Conservation (phyloP, 768 basidiomycete species). For the Coprinellus micaceus region DNA sequence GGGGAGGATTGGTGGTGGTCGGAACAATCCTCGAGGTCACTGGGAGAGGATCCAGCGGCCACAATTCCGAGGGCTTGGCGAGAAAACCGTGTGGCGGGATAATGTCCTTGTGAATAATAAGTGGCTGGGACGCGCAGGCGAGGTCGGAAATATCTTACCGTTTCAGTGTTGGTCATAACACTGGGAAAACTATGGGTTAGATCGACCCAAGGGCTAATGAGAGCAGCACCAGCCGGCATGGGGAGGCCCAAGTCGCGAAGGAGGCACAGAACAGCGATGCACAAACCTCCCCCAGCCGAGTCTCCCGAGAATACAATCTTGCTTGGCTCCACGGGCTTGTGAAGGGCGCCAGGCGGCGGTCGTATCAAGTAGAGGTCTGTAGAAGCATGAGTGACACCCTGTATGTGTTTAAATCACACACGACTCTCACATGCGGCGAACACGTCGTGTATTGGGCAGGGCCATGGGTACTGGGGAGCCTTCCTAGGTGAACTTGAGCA, state of each 20-base stretch:
- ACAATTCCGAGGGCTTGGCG: conserved; percentile 53
- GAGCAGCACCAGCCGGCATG: conserved; percentile 68
- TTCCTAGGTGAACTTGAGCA: conserved; percentile 39
- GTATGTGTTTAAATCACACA: not conserved
- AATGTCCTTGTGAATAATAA: conserved; percentile 49
- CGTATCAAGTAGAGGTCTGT: conserved; percentile 70
- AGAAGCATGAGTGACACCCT: not conserved
- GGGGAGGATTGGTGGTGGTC: conserved; percentile 39
- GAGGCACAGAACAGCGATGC: conserved; percentile 54
- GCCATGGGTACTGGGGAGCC: conserved; percentile 84
- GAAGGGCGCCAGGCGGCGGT: conserved; percentile 61
- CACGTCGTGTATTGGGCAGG: conserved; percentile 71
- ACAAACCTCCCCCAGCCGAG: conserved; percentile 72
- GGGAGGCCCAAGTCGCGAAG: conserved; percentile 69
- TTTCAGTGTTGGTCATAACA: conserved; percentile 61
- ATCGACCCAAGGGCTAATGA: conserved; percentile 83
- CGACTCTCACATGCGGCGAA: conserved; percentile 57
- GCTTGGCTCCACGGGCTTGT: conserved; percentile 58
- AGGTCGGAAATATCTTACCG: conserved; percentile 35
- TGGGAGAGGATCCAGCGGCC: conserved; percentile 47
- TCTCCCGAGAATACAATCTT: conserved; percentile 79
- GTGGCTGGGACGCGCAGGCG: not conserved
- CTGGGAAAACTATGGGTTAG: conserved; percentile 83
- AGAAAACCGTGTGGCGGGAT: conserved; percentile 61
- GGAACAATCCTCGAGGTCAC: conserved; percentile 31